Base-by-base conservation (phyloP, 257 asterid genomes). In the Solanum phureja region DNA sequence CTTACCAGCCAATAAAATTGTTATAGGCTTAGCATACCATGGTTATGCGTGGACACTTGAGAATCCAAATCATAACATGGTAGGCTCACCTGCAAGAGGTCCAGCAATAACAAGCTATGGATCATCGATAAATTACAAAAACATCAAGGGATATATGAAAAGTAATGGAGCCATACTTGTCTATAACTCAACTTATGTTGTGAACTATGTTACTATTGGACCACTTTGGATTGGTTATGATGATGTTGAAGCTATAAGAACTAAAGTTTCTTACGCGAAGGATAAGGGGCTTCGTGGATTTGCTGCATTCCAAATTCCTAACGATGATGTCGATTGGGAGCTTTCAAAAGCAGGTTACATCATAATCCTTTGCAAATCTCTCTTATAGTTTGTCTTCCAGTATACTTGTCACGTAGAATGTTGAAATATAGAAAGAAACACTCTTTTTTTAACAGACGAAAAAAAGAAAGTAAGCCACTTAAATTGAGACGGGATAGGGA, bases 181-280 rank as follows among this genome's bases (percentile, higher is more conserved):
- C 27, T 91, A 84, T 85, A 91, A 91, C 75, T 87, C 93, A 31
- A 91, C 92, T 37, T 91, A 72, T 40, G 90, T 89, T 76, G 87
- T 66, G 82, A 91, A 89, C 87, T 89, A 87, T 68, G 38, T 89
- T 19, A 83, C 75, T 4, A 35, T 77, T 68, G 90, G 87, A 27
- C 86, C 89, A 27, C 34, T 46, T 38, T 91, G 93, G 93, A 90
- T 88, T 31, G 84, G 87, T 69, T 91, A 42, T n/a, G 93, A 91
- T 68, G 93, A 86, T 37, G 92, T 86, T 2, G 93, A 91, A 83
- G 91, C 88, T 21, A 33, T 91, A 34, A 87, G 76, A 75, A 60
- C 88, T 29, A 91, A 91, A 40, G 91, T 91, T 88, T 87, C 92
- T 69, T 91, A 91, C 46, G 92, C 87, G 9, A 91, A 87, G 91